Evolutionary conservation across 2,329 filamentous ascomycete genomes (phyloP).

Genomic region (Ophiostoma australiae): DNA sequence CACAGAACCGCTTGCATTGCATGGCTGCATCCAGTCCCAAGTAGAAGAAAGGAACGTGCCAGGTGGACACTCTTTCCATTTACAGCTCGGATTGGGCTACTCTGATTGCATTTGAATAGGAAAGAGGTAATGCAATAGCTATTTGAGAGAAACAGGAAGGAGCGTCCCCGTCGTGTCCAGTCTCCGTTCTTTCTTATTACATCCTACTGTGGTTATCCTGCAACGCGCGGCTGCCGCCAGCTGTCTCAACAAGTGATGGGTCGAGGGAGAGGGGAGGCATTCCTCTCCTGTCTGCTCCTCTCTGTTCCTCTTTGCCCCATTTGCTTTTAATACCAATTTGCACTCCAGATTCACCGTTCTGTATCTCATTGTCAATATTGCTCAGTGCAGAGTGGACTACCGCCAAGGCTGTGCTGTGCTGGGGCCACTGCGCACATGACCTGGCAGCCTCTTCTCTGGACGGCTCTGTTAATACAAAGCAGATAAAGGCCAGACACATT

Average conservation of each 20-base stretch:
- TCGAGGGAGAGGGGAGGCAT: not conserved
- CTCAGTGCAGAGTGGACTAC: not conserved
- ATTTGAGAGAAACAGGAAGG: not conserved
- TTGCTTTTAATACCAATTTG: not conserved
- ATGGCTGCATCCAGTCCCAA: not conserved
- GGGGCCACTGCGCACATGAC: not conserved
- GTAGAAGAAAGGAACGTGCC: slow-evolving; percentile 11
- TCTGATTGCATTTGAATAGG: slow-evolving; percentile 1
- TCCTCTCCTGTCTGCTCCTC: not conserved
- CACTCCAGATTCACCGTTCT: not conserved
- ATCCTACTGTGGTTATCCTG: not conserved
- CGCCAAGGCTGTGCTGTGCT: not conserved
- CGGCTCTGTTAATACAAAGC: too few relatives aligned
- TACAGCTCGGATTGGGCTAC: not conserved
- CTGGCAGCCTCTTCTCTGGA: not conserved
- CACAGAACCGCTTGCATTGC: too few relatives aligned
- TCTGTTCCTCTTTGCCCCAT: too few relatives aligned
- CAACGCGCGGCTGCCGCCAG: slow-evolving; percentile 9
- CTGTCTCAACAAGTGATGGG: not conserved
- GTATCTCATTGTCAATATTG: not conserved
- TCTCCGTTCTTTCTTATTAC: not conserved
- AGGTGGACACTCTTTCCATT: not conserved
- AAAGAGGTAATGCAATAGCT: not conserved
- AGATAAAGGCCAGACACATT: too few relatives aligned
- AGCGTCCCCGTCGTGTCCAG: not conserved